Evolutionary conservation across 805 yeast genomes (phyloP).

Genomic region (Blastobotrys muscicola): DNA sequence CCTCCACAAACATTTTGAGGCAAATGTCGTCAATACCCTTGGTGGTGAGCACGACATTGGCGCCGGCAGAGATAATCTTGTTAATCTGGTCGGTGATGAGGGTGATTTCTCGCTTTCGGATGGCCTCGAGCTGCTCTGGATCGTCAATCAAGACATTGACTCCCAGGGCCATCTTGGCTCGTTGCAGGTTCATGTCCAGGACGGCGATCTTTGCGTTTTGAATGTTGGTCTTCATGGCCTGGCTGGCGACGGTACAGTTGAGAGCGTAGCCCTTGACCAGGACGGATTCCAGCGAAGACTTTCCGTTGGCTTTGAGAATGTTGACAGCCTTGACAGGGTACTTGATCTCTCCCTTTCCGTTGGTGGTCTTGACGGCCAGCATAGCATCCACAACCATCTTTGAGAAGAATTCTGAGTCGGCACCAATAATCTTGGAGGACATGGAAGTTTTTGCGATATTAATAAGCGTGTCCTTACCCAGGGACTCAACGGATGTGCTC

Average conservation of each 20-base stretch:
- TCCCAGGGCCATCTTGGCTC: constrained; percentile 96
- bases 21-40: constrained; percentile 93
- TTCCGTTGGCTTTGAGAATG: constrained; percentile 93
- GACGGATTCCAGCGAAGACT: constrained; percentile 77
- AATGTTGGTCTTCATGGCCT: constrained; percentile 80
- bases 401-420: constrained; percentile 85
- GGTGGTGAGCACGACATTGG: constrained; percentile 85
- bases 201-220: constrained; percentile 72
- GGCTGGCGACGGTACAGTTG: constrained; percentile 94
- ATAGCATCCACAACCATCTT: constrained; percentile 91
- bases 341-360: constrained; percentile 75
- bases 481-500: constrained; percentile 65
- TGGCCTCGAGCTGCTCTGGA: constrained; percentile 93
- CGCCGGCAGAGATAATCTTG: constrained; percentile 78
- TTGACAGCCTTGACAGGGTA: constrained; percentile 98
- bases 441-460: constrained; percentile 94
- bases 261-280: constrained; percentile 90
- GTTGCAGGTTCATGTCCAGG: constrained; percentile 86
- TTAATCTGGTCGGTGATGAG: constrained; percentile 74
- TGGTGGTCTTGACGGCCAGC: constrained; percentile 86
- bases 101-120: constrained; percentile 80
- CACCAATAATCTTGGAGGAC: constrained; percentile 93
- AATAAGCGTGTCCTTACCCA: constrained; percentile 74
- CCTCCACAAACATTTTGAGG: constrained; percentile 82
- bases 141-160: constrained; percentile 94